These are phyloP conservation scores for Grigorovia humatica DNA, from an alignment of 805 yeast species.

Conservation along the genomic window DNA sequence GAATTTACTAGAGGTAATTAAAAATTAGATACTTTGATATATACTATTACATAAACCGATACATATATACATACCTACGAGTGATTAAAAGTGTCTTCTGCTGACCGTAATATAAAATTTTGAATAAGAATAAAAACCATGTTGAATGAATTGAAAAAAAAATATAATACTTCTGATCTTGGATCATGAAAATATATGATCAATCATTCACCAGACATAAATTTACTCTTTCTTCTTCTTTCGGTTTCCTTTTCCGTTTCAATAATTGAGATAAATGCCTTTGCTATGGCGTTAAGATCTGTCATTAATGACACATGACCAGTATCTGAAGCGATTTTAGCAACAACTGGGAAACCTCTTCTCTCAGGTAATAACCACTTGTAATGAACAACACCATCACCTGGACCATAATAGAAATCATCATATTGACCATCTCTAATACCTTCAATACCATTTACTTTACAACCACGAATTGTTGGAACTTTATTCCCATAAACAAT, in stretches of 20 bases:
- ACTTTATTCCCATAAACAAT: slow-evolving; percentile 71
- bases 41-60: not conserved
- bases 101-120: too few species aligned
- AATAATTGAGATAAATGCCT: slow-evolving; percentile 54
- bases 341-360: slow-evolving; percentile 63
- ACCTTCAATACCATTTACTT: slow-evolving; percentile 51
- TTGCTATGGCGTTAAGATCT: slow-evolving; percentile 61
- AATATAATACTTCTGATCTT: too few species aligned
- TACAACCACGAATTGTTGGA: slow-evolving; percentile 77
- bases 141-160: too few species aligned
- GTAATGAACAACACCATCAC: slow-evolving; percentile 88
- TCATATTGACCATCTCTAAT: slow-evolving; percentile 63
- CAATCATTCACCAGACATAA: not conserved
- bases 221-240: not conserved
- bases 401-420: slow-evolving; percentile 76
- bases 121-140: too few species aligned
- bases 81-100: too few species aligned
- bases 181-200: not conserved
- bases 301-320: slow-evolving; percentile 79
- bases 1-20: not conserved
- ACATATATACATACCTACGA: not conserved
- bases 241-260: slow-evolving; percentile 39
- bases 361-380: slow-evolving; percentile 72
- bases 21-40: not conserved
- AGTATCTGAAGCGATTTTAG: slow-evolving; percentile 47